phyloP scores from a whole-genome alignment of 306 rosid genomes.

The apple (Malus domestica) region ASM211411v1 NC_041802.1:8639001-8639500 shows the following conservation, averaged over 20 bases:
- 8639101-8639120: slow-evolving; percentile 79
- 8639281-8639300: slow-evolving; percentile 53
- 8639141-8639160: slow-evolving; percentile 28
- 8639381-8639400: neutral
- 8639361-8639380: neutral
- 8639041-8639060: slow-evolving; percentile 67
- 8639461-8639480: neutral
- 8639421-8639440: neutral
- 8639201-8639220: neutral
- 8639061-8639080: slow-evolving; percentile 77
- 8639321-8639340: slow-evolving; percentile 37
- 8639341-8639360: neutral
- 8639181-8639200: slow-evolving; percentile 2
- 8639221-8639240: slow-evolving; percentile 11
- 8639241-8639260: slow-evolving; percentile 92
- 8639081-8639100: slow-evolving; percentile 87
- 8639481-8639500: neutral
- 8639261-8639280: slow-evolving; percentile 73
- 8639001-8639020: neutral
- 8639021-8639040: slow-evolving; percentile 44
- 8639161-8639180: neutral
- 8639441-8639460: neutral
- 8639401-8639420: neutral
- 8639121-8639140: slow-evolving; percentile 84
- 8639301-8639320: slow-evolving; percentile 90